Percentiles rank a stretch among this genome's conserved stretches.
phyloP scores from a whole-genome alignment of 768 basidiomycete species.

The Kwoniella heveanensis region DNA sequence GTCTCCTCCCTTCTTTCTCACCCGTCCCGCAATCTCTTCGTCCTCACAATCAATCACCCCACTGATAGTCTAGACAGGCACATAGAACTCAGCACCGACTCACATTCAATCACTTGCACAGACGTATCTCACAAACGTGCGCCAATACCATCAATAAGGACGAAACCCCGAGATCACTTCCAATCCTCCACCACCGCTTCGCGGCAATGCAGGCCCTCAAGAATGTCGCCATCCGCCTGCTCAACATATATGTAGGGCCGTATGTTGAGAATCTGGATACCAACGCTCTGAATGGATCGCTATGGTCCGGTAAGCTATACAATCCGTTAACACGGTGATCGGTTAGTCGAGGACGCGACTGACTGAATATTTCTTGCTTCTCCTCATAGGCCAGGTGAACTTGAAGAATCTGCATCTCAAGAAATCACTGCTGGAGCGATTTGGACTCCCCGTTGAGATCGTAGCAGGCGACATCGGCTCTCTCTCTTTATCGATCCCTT shows the following conservation, averaged over 20 bases:
- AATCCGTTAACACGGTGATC: too few species aligned
- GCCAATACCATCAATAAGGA: too few species aligned
- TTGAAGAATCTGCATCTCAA: constrained; percentile 71
- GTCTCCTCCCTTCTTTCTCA: too few species aligned
- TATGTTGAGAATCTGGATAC: constrained; percentile 96
- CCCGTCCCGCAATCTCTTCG: too few species aligned
- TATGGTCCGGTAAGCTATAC: constrained; percentile 36
- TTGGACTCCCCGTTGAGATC: constrained; percentile 91
- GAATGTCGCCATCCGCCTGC: constrained; percentile 54
- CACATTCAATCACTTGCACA: too few species aligned
- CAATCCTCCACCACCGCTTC: too few species aligned
- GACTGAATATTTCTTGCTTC: neutral
- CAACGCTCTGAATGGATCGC: constrained; percentile 84
- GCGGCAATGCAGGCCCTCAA: constrained; percentile 47
- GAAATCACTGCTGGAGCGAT: constrained; percentile 90
- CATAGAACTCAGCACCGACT: too few species aligned
- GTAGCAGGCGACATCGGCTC: constrained; percentile 68
- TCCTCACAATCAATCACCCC: too few species aligned
- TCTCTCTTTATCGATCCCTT: constrained; percentile 50
- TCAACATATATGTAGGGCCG: constrained; percentile 88
- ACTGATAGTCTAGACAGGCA: too few species aligned
- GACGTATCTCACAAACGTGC: too few species aligned
- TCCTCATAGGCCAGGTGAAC: constrained; percentile 15
- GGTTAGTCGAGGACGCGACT: neutral
- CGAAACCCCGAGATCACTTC: too few species aligned